Evolutionary conservation across 176 grass and related monocot genomes (phyloP).

Genomic region (Carex scoparia): DNA sequence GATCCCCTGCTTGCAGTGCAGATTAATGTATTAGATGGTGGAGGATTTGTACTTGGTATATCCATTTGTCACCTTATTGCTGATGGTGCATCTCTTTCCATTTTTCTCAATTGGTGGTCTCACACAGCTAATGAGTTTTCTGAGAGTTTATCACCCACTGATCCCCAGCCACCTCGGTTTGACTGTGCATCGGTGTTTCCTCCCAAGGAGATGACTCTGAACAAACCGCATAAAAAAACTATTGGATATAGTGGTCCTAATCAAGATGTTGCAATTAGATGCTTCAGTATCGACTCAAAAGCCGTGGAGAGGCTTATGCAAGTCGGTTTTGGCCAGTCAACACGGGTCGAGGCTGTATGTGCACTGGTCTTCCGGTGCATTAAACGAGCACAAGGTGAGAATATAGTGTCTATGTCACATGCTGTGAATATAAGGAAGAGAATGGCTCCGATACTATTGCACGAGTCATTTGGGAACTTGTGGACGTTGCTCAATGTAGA

Average conservation of each 20-base stretch:
- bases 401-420: background rate
- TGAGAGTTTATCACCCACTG: background rate
- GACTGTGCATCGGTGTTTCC: background rate
- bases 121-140: background rate
- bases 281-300: background rate
- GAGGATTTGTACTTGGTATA: background rate
- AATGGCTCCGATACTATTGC: background rate
- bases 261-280: background rate
- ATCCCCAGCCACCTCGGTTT: background rate
- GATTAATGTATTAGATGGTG: background rate
- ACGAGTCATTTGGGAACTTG: constrained; percentile 2
- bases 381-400: background rate
- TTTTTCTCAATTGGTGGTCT: background rate
- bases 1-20: background rate
- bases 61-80: background rate
- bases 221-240: background rate
- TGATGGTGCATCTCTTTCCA: constrained; percentile 3
- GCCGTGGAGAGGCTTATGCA: background rate
- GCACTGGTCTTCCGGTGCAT: background rate
- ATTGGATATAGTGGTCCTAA: background rate
- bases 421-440: background rate
- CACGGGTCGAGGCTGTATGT: background rate
- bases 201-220: background rate
- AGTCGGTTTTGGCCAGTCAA: background rate
- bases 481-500: background rate